These are phyloP conservation scores for Chlorella sorokiniana DNA, from an alignment of 139 green algal species.

Conservation along the genomic window DNA sequence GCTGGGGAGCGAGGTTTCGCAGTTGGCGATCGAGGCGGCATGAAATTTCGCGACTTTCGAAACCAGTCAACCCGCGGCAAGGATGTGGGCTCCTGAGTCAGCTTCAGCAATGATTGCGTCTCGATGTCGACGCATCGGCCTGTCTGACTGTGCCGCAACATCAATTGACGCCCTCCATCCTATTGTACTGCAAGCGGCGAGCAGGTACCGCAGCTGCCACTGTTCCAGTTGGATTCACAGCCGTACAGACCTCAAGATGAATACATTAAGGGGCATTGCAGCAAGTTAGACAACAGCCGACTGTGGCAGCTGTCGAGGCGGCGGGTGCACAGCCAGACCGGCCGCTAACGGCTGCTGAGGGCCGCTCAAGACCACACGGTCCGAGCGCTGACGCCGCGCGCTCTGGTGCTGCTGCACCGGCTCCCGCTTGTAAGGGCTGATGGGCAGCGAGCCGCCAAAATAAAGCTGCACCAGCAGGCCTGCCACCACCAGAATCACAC, in stretches of 20 bases:
- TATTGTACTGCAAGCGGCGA: too few relatives aligned
- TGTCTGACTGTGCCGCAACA: too few relatives aligned
- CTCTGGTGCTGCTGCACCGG: not conserved
- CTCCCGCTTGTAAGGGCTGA: conserved; percentile 9
- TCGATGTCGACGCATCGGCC: too few relatives aligned
- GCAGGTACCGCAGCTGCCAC: not conserved
- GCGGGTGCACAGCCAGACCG: too few relatives aligned
- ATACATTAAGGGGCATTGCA: too few relatives aligned
- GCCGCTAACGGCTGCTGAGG: not conserved
- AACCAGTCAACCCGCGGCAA: not conserved
- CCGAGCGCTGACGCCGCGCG: not conserved
- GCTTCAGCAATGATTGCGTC: too few relatives aligned
- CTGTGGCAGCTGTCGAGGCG: too few relatives aligned
- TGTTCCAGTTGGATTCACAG: too few relatives aligned
- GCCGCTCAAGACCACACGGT: not conserved
- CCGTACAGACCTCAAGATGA: too few relatives aligned
- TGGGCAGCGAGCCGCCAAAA: conserved; percentile 8
- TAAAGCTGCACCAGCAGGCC: conserved; percentile 19
- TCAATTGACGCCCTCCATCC: too few relatives aligned
- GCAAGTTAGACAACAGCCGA: not conserved
- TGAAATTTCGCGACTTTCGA: too few relatives aligned
- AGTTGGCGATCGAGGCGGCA: not conserved
- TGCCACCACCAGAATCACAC: not conserved
- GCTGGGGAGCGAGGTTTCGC: not conserved
- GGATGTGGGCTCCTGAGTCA: too few relatives aligned